phyloP scores from a whole-genome alignment of 805 yeast genomes.

The Grigorovia jiainica region DNA sequence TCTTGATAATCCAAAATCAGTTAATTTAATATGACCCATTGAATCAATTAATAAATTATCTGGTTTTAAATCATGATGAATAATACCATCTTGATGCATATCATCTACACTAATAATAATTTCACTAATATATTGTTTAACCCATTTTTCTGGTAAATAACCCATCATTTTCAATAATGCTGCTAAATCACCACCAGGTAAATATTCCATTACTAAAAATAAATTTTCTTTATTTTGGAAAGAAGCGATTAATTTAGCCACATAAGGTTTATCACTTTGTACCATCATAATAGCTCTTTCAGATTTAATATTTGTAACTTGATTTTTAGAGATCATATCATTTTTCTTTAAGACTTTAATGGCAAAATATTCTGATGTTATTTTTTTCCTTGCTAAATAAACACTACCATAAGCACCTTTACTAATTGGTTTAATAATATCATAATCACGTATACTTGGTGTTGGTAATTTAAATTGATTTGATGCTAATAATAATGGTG shows the following conservation, averaged over 20 bases:
- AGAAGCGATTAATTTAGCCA: conserved; percentile 78
- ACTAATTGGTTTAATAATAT: conserved; percentile 83
- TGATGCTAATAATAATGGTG: conserved; percentile 68
- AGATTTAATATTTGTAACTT: conserved; percentile 85
- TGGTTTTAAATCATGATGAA: conserved; percentile 93
- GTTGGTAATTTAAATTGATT: conserved; percentile 44
- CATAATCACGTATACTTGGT: conserved; percentile 81
- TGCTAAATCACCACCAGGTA: conserved; percentile 94
- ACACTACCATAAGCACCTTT: conserved; percentile 98
- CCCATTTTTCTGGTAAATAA: conserved; percentile 78
- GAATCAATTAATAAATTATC: conserved; percentile 83
- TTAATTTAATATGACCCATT: conserved; percentile 80
- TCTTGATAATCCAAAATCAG: conserved; percentile 90
- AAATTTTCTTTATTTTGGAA: conserved; percentile 83
- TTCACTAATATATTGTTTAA: conserved; percentile 77
- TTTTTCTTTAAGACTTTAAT: conserved; percentile 84
- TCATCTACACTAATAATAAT: conserved; percentile 85
- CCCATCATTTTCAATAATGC: conserved; percentile 77
- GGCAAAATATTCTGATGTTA: conserved; percentile 93
- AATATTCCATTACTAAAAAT: conserved; percentile 90
- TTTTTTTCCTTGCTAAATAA: conserved; percentile 67
- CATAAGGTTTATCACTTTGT: conserved; percentile 86
- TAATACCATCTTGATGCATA: conserved; percentile 77
- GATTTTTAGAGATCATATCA: conserved; percentile 96
- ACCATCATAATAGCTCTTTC: conserved; percentile 98